Evolutionary conservation across 176 grass and related monocot species (phyloP).

Genomic region (Themeda triandra): DNA sequence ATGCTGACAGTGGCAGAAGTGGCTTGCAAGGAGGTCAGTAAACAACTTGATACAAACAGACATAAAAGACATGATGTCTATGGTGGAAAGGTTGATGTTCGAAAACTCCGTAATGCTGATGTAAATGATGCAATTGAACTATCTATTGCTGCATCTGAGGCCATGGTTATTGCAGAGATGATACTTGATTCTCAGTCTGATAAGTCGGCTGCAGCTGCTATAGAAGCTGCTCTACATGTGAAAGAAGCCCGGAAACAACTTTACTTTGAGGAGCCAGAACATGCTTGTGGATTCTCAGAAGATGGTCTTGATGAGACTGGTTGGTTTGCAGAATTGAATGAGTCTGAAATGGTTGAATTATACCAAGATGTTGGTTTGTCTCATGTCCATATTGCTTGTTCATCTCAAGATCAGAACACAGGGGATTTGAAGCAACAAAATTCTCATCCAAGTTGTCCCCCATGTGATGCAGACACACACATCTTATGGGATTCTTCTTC

Average conservation of each 20-base stretch:
- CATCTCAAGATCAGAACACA: constrained; percentile 22
- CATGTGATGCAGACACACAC: constrained; percentile 17
- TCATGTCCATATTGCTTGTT: constrained; percentile 27
- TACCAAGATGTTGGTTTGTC: constrained; percentile 78
- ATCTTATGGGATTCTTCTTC: constrained; percentile 31
- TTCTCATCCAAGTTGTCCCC: constrained; percentile 16
- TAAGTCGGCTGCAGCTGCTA: constrained; percentile 35
- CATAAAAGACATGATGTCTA: constrained; percentile 20
- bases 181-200: constrained; percentile 31
- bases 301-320: constrained; percentile 49
- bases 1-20: background rate
- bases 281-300: constrained; percentile 36
- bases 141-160: constrained; percentile 91
- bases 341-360: constrained; percentile 51
- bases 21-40: constrained; percentile 23
- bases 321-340: constrained; percentile 61
- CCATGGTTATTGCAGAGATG: constrained; percentile 79
- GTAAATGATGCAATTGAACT: constrained; percentile 70
- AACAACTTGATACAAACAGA: constrained; percentile 24
- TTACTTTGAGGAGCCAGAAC: constrained; percentile 31
- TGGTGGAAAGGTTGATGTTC: constrained; percentile 30
- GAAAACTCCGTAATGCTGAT: constrained; percentile 48
- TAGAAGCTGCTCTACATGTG: constrained; percentile 65
- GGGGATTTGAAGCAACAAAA: constrained; percentile 16
- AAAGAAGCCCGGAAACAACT: constrained; percentile 68